phyloP scores from a whole-genome alignment of 768 basidiomycete genomes.

The Suillus subluteus region DNA sequence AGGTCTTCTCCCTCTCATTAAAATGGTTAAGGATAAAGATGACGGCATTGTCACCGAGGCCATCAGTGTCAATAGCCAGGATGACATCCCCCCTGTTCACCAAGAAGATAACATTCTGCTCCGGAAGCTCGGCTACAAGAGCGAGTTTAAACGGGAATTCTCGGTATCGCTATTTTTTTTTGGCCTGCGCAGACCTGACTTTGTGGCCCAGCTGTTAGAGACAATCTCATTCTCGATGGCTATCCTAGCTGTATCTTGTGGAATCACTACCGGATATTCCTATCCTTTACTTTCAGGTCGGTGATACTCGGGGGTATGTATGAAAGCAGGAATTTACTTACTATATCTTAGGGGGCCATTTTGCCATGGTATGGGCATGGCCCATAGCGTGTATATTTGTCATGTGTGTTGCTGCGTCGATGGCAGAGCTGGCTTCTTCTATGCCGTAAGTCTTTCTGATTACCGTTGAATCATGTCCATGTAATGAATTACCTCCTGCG shows the following conservation, averaged over 20 bases:
- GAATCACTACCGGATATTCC: constrained; percentile 23
- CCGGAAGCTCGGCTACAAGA: constrained; percentile 30
- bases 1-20: not conserved
- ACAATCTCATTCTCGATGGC: constrained; percentile 29
- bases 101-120: constrained; percentile 22
- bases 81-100: constrained; percentile 17
- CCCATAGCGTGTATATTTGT: constrained; percentile 26
- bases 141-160: constrained; percentile 29
- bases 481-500: not conserved
- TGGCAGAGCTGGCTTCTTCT: constrained; percentile 25
- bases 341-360: constrained; percentile 22
- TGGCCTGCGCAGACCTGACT: not conserved
- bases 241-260: constrained; percentile 28
- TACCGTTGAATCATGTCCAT: not conserved
- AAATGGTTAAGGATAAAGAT: constrained; percentile 15
- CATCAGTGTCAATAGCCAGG: constrained; percentile 10
- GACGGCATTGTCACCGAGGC: constrained; percentile 8
- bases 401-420: constrained; percentile 22
- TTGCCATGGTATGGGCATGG: constrained; percentile 29
- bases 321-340: not conserved
- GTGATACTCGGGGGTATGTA: not conserved
- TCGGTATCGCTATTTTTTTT: constrained; percentile 16
- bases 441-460: constrained; percentile 22
- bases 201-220: constrained; percentile 20
- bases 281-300: constrained; percentile 23